Base-by-base conservation (phyloP, 1,139 yeast species). In the Dujonia santamariae region DNA sequence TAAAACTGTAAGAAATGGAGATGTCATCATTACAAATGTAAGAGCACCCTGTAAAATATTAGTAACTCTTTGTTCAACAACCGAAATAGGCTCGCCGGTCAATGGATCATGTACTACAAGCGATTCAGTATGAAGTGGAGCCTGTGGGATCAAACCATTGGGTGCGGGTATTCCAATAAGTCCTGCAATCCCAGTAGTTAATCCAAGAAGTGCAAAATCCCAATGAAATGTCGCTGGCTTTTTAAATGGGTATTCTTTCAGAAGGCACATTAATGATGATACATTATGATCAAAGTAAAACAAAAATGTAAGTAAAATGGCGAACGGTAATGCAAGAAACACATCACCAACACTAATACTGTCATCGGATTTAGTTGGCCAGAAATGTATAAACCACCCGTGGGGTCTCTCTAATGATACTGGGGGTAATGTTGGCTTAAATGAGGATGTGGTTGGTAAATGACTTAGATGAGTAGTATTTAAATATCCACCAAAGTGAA, bases 241-340 rank as follows among this genome's bases (percentile, higher is more conserved):
- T 36, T 67, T 77, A 37, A 92, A 63, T 4, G 95, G 95, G 55
- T 72, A 92, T 37, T 84, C 81, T 22, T 81, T 76, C 45, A 81
- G 81, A 57, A 90, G 97, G 36, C 96, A 87, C 75, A 92, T 92
- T 37, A 92, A 65, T 0, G 97, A 82, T 2, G 96, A 86, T 12
- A 92, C 95, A 46, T 92, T 92, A 58, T 92, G 98, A 59, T 92
- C 98, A 56, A 90, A 92, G 54, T 86, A 88, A 59, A 92, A 90
- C 36, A 92, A 62, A 35, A 84, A 73, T 0, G 97, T 87, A 31
- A 92, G 63, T 34, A 92, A 69, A 1, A 92, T 62, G 0, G 96
- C 97, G 69, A 92, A 92, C 0, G 98, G 98, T 5, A 92, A 56
- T 0, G 98, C 97, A 28, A 92, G 59, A 53, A 92, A 92, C 1